These are phyloP conservation scores for Staphylotrichum tortipilum DNA, from an alignment of 495 filamentous ascomycete genomes.

Conservation along the genomic window DNA sequence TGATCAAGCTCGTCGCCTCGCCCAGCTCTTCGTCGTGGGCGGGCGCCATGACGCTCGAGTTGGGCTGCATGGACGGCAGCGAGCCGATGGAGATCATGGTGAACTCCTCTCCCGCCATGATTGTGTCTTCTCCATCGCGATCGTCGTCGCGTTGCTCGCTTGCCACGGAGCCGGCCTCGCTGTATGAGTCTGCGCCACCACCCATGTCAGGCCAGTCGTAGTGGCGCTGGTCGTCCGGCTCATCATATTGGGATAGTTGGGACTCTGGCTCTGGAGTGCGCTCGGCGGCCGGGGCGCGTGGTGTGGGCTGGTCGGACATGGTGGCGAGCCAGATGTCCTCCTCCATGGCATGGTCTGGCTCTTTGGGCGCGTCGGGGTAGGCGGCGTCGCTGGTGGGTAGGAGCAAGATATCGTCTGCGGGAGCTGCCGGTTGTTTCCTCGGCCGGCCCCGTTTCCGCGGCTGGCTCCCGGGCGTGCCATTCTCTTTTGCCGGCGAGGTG, in stretches of 20 bases:
- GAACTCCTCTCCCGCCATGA: constrained; percentile 39
- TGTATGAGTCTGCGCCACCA: constrained; percentile 17
- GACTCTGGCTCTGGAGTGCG: not conserved
- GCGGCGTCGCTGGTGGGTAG: too few species aligned
- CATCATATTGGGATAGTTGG: constrained; percentile 8
- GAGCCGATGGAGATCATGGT: constrained; percentile 42
- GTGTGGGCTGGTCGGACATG: constrained; percentile 20
- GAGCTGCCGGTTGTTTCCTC: constrained; percentile 15
- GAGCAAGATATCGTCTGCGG: constrained; percentile 13
- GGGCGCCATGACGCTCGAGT: constrained; percentile 24
- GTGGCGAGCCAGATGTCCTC: constrained; percentile 31
- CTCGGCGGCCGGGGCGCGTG: constrained; percentile 9
- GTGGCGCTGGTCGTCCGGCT: constrained; percentile 7
- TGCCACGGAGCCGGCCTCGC: constrained; percentile 14
- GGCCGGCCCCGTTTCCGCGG: constrained; percentile 26
- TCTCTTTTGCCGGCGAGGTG: constrained; percentile 15
- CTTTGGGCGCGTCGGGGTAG: not conserved
- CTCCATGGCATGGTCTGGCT: constrained; percentile 9
- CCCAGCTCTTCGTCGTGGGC: constrained; percentile 35
- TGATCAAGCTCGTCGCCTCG: constrained; percentile 36
- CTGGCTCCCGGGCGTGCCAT: constrained; percentile 12
- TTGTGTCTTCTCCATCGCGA: constrained; percentile 28
- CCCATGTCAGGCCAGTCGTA: constrained; percentile 14
- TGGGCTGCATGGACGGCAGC: constrained; percentile 34
- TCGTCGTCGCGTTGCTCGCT: constrained; percentile 3